phyloP scores from a whole-genome alignment of 1,284 basidiomycete species.

The Trichosporon sp. region DNA sequence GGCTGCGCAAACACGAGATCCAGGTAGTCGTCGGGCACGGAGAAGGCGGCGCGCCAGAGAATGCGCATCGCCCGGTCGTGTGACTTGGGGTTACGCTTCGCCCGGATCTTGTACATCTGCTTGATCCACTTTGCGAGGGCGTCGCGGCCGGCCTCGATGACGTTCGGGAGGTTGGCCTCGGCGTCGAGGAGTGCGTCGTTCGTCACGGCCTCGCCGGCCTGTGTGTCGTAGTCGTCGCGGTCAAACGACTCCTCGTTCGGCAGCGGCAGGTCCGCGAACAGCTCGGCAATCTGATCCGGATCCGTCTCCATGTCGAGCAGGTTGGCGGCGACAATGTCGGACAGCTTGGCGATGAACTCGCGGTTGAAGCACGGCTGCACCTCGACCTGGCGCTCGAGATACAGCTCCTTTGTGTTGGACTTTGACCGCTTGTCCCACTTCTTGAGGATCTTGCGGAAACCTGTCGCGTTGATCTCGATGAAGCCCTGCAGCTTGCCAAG shows the following conservation, averaged over 20 bases:
- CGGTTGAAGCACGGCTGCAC: constrained; percentile 97
- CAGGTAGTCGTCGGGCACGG: constrained; percentile 66
- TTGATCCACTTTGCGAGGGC: constrained; percentile 66
- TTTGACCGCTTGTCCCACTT: constrained; percentile 98
- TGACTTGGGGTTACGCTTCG: constrained; percentile 40
- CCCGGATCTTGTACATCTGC: constrained; percentile 52
- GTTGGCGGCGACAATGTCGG: constrained; percentile 90
- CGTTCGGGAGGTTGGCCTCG: constrained; percentile 76
- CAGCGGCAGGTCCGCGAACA: constrained; percentile 46
- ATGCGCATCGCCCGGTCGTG: constrained; percentile 61
- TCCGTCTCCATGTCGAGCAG: constrained; percentile 83
- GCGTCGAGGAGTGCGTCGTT: constrained; percentile 75
- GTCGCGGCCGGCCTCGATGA: constrained; percentile 57
- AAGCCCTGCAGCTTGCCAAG: constrained; percentile 96
- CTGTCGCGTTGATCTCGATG: constrained; percentile 95
- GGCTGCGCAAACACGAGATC: constrained; percentile 72
- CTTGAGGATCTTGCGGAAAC: constrained; percentile 96
- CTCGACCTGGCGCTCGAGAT: constrained; percentile 93
- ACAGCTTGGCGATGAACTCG: constrained; percentile 94
- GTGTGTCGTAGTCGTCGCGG: constrained; percentile 58
- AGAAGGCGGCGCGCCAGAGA: constrained; percentile 82
- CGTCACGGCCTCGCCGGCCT: constrained; percentile 48
- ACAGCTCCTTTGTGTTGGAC: constrained; percentile 91
- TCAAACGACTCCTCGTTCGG: constrained; percentile 56
- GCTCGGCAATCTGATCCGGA: constrained; percentile 64